Percentiles rank a stretch among this genome's conserved stretches.
Evolutionary conservation across 352 stramenopile genomes (phyloP).

Genomic region (Albugo laibachii): DNA sequence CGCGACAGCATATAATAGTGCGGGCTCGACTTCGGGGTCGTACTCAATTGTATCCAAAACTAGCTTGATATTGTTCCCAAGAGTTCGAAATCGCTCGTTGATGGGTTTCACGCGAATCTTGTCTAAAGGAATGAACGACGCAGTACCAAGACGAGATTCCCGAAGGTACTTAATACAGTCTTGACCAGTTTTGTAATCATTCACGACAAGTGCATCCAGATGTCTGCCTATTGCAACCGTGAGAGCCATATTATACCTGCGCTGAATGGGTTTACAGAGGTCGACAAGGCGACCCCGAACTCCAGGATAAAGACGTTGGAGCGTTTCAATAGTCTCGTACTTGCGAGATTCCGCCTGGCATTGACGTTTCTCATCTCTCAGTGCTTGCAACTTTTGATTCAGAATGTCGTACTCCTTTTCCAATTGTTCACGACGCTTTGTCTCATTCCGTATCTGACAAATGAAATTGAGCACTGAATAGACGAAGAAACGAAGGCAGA

Average conservation of each 20-base stretch:
- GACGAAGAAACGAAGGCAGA: not conserved
- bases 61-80: conserved; percentile 85
- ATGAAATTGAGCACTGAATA: not conserved
- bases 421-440: conserved; percentile 36
- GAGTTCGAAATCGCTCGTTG: conserved; percentile 86
- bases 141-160: conserved; percentile 85
- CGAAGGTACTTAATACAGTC: conserved; percentile 88
- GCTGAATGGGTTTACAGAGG: conserved; percentile 90
- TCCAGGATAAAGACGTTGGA: conserved; percentile 76
- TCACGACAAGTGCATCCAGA: conserved; percentile 86
- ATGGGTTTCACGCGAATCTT: conserved; percentile 80
- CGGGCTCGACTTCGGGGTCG: conserved; percentile 81
- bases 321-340: conserved; percentile 51
- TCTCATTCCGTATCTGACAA: conserved; percentile 27
- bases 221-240: conserved; percentile 94
- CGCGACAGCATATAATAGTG: conserved; percentile 89
- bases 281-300: conserved; percentile 93
- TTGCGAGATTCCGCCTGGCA: conserved; percentile 80
- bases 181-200: conserved; percentile 58
- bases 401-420: conserved; percentile 43
- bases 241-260: conserved; percentile 95
- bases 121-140: conserved; percentile 95
- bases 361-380: conserved; percentile 83
- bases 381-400: conserved; percentile 78
- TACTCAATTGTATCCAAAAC: conserved; percentile 92